A percentile compares a stretch with the other conserved stretches of the same genome.
Conservation (phyloP, 2,329 filamentous ascomycete genomes). For the Ampelomyces quisqualis region DNA sequence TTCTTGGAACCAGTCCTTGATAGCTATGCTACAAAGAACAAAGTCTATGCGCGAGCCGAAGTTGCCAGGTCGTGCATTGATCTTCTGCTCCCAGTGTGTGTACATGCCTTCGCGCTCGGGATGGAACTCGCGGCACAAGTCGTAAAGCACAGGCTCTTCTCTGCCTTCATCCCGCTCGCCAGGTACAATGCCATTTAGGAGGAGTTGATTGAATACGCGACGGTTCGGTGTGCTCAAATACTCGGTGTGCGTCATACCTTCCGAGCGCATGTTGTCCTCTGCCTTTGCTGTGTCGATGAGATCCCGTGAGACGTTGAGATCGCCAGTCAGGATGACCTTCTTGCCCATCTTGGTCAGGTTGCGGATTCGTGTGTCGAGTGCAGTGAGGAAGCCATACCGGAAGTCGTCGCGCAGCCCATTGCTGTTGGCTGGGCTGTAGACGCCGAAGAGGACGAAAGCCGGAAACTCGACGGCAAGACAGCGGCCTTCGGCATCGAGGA, state of each 20-base stretch:
- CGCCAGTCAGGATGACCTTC: constrained; percentile 79
- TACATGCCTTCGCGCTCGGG: constrained; percentile 85
- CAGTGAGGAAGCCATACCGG: constrained; percentile 73
- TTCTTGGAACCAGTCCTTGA: constrained; percentile 76
- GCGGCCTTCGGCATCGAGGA: constrained; percentile 85
- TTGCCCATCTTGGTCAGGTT: constrained; percentile 82
- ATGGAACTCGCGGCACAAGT: constrained; percentile 80
- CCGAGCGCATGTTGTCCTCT: constrained; percentile 69
- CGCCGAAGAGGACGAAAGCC: constrained; percentile 88
- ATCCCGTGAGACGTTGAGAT: constrained; percentile 75
- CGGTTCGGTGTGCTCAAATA: constrained; percentile 72
- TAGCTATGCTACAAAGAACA: constrained; percentile 75
- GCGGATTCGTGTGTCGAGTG: constrained; percentile 78
- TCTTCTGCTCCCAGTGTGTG: constrained; percentile 94
- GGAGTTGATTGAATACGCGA: constrained; percentile 80
- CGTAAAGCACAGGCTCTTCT: constrained; percentile 73
- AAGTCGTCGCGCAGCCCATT: constrained; percentile 84
- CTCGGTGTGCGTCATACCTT: constrained; percentile 66
- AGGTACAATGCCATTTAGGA: constrained; percentile 69
- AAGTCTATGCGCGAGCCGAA: constrained; percentile 94
- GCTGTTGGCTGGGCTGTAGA: constrained; percentile 87
- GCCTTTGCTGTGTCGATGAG: constrained; percentile 76
- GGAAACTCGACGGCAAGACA: constrained; percentile 92
- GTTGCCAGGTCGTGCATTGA: constrained; percentile 94
- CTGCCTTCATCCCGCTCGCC: constrained; percentile 68